A percentile compares a stretch with the other conserved stretches of the same genome.
These are phyloP conservation scores for Cladosporium sp. DNA, from an alignment of 2,329 filamentous ascomycete genomes.

Conservation along the genomic window DNA sequence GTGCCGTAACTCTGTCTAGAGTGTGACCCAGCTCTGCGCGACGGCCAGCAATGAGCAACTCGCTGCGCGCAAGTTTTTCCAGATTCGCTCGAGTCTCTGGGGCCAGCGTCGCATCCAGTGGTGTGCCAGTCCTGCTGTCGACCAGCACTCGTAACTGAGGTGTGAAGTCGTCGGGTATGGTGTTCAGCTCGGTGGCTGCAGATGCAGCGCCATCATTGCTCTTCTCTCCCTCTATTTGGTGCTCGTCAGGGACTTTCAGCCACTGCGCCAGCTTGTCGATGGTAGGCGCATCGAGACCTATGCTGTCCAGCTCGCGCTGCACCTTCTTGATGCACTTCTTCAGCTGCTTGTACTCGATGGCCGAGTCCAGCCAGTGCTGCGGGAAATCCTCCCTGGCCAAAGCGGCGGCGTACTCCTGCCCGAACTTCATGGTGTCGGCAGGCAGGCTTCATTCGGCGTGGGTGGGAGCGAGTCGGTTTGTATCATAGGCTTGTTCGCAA, in stretches of 20 bases:
- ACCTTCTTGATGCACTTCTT: constrained; percentile 89
- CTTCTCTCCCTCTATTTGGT: constrained; percentile 15
- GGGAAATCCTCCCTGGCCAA: constrained; percentile 75
- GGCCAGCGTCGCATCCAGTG: constrained; percentile 68
- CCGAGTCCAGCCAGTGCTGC: constrained; percentile 67
- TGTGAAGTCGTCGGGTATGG: constrained; percentile 49
- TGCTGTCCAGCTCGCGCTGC: constrained; percentile 65
- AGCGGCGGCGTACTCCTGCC: constrained; percentile 70
- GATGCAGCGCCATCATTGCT: constrained; percentile 27
- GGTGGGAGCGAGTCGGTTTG: background rate
- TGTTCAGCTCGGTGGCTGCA: constrained; percentile 25
- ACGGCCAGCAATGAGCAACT: constrained; percentile 43
- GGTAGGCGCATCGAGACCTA: constrained; percentile 72
- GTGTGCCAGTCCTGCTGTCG: constrained; percentile 64
- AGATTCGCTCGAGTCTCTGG: constrained; percentile 65
- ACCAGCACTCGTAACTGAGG: constrained; percentile 72
- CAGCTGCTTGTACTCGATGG: constrained; percentile 79
- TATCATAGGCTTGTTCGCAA: background rate
- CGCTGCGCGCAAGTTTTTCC: constrained; percentile 57
- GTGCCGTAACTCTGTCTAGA: constrained; percentile 1
- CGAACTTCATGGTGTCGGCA: constrained; percentile 72
- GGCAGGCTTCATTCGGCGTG: constrained; percentile 1
- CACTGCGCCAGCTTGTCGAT: constrained; percentile 63
- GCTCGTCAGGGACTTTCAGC: constrained; percentile 19
- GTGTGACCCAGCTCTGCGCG: constrained; percentile 26